Base-by-base conservation (phyloP, 176 grass and related monocot species). In the Carex cristatella region DNA sequence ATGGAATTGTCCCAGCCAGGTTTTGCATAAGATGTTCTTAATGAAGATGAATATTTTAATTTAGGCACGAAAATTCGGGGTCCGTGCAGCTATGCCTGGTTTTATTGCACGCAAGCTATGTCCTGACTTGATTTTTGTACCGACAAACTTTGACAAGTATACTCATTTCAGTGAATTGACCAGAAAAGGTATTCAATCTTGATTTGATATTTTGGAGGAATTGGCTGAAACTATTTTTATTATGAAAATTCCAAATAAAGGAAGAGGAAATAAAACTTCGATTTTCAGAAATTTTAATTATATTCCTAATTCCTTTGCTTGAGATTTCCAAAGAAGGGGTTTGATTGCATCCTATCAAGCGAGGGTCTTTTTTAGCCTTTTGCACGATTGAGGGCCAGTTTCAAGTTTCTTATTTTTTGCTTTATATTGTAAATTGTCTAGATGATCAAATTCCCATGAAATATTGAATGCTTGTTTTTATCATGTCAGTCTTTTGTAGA, bases 31-130 rank as follows among this genome's bases (percentile, higher is more conserved):
- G 12, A 35, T 77, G 73, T 77, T 32, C 10, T 56, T 32, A 30
- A 57, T 78, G 28, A 30, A 16, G 48, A 57, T 33, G 13, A 31
- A 31, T 56, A 11, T 74, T 83, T 85, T 91, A 9, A 80, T 86
- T 63, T 89, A 98, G 95, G 95, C 91, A 23, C 82, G 91, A 1
- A 98, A 98, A 48, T 98, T 90, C 87, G 95, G 95, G 48, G 88
- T 98, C 35, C 91, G 95, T 92, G 95, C 95, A 83, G 95, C 95
- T 69, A 98, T 98, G 95, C 95, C 95, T 86, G 95, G 95, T 87
- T 98, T 98, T 86, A 98, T 98, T 89, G 95, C 91, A 82, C 83
- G 88, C 69, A 98, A 93, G 90, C 85, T 95, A 14, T 98, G 95
- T 85, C 88, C 95, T 79, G 69, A 90, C n/a, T 92, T 98, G 88